A percentile compares a stretch with the other conserved stretches of the same genome.
Evolutionary conservation across 805 yeast genomes (phyloP).

Genomic region (Ogataea paraovalis): DNA sequence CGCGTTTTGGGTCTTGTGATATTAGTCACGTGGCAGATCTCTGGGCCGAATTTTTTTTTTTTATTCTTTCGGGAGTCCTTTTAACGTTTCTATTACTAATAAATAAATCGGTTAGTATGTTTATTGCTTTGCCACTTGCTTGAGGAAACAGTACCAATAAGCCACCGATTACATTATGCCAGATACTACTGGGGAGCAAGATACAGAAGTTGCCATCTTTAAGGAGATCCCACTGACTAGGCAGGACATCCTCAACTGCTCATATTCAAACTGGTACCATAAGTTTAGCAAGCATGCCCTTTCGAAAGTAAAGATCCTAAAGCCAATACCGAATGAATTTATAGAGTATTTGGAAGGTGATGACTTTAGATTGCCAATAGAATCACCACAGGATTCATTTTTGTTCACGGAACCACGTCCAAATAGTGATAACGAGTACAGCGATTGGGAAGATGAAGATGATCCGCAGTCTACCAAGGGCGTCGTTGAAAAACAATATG

Average conservation of each 20-base stretch:
- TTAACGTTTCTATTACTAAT: too few relatives aligned
- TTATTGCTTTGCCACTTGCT: neutral
- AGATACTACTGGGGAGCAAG: neutral
- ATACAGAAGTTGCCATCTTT: constrained; percentile 17
- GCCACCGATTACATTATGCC: neutral
- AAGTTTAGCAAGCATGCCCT: constrained; percentile 40
- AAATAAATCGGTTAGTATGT: too few relatives aligned
- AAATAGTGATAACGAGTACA: constrained; percentile 60
- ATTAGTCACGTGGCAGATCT: too few relatives aligned
- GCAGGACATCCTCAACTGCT: constrained; percentile 46
- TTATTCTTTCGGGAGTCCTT: too few relatives aligned
- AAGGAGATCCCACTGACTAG: constrained; percentile 26
- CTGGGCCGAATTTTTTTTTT: too few relatives aligned
- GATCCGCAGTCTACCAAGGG: constrained; percentile 9
- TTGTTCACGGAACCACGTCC: constrained; percentile 31
- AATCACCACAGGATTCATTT: constrained; percentile 31
- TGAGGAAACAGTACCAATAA: neutral
- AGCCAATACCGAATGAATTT: constrained; percentile 55
- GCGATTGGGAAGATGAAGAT: constrained; percentile 64
- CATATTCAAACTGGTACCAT: constrained; percentile 58
- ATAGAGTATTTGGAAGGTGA: constrained; percentile 60
- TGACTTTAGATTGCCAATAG: constrained; percentile 61
- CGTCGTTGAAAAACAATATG: constrained; percentile 14
- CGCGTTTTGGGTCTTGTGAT: neutral
- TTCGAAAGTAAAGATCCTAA: constrained; percentile 50